A percentile compares a stretch with the other conserved stretches of the same genome.
These are phyloP conservation scores for Glutinoglossum americanum DNA, from an alignment of 495 filamentous ascomycete genomes.

Conservation along the genomic window DNA sequence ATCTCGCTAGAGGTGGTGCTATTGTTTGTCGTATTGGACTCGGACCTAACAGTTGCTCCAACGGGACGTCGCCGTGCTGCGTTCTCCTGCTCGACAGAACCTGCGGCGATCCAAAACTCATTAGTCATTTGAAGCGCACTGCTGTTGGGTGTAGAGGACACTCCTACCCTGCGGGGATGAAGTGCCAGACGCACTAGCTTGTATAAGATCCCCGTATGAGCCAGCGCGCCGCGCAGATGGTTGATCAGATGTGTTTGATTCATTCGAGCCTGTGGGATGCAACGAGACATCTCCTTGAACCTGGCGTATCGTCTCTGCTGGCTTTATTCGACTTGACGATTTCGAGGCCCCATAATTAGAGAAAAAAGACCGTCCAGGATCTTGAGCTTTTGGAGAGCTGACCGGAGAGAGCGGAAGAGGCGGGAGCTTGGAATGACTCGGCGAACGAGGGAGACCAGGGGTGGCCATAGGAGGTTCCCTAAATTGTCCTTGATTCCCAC, in stretches of 20 bases:
- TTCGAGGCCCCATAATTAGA: conserved; percentile 33
- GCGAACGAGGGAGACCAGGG: not conserved
- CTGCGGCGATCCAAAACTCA: not conserved
- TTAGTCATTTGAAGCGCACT: not conserved
- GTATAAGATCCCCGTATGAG: not conserved
- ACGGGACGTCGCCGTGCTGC: not conserved
- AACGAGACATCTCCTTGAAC: not conserved
- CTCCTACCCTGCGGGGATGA: not conserved
- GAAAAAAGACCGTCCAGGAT: conserved; percentile 26
- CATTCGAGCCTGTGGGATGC: not conserved
- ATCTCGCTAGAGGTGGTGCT: not conserved
- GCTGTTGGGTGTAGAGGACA: not conserved
- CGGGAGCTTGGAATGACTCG: not conserved
- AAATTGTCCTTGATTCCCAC: not conserved
- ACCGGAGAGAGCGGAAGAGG: not conserved
- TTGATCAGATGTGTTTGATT: not conserved
- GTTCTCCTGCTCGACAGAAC: not conserved
- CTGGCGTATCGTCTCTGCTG: conserved; percentile 10
- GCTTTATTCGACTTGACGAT: conserved; percentile 21
- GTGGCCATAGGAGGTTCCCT: not conserved
- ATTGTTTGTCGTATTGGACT: not conserved
- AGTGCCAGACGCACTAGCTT: not conserved
- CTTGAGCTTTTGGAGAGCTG: conserved; percentile 18
- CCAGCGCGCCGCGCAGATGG: not conserved
- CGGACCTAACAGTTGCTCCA: not conserved